phyloP scores from a whole-genome alignment of 2,329 filamentous ascomycete species.

The Cladosporium sp. region DNA sequence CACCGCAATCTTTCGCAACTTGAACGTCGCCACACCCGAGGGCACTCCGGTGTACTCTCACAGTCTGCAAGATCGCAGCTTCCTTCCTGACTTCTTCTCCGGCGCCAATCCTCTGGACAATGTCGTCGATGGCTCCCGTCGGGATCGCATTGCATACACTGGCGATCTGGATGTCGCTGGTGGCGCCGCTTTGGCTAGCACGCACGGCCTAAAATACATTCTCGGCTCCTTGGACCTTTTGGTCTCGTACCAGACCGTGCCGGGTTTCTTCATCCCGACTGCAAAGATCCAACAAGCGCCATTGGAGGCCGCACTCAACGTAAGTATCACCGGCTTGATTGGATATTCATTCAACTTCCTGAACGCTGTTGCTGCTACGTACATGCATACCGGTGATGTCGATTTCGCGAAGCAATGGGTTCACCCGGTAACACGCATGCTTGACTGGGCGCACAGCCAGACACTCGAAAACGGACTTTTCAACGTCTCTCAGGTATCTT shows the following conservation, averaged over 20 bases:
- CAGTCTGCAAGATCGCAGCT: not conserved
- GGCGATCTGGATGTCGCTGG: constrained; percentile 1
- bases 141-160: not conserved
- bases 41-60: not conserved
- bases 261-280: constrained; percentile 2
- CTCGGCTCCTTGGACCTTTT: not conserved
- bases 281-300: constrained; percentile 5
- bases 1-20: not conserved
- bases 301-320: not conserved
- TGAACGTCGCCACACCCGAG: not conserved
- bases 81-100: not conserved
- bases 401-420: not conserved
- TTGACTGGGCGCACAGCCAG: constrained; percentile 3
- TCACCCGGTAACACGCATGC: not conserved
- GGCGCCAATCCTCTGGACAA: not conserved
- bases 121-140: not conserved
- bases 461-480: not conserved
- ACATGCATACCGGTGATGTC: constrained; percentile 1
- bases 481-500: not conserved
- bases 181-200: not conserved
- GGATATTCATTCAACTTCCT: constrained; percentile 6
- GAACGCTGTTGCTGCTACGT: not conserved
- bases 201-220: constrained; percentile 1
- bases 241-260: not conserved
- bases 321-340: not conserved